Conservation (phyloP, 2,329 filamentous ascomycete species). For the Talaromyces sp. region DNA sequence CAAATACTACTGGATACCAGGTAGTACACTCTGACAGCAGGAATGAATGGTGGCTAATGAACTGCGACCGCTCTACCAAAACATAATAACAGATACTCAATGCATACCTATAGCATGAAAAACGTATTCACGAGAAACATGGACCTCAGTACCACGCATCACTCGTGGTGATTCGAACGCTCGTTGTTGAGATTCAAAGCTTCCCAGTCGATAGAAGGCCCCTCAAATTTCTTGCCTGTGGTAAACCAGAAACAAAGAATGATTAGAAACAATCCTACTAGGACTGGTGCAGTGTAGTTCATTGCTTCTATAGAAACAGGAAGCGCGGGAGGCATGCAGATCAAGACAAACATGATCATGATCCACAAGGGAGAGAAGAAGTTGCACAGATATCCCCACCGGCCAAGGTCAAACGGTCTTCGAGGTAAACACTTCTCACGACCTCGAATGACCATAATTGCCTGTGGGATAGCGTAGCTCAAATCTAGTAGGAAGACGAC, state of each 20-base stretch:
- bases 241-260: background rate
- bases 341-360: background rate
- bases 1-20: too few relatives aligned
- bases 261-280: background rate
- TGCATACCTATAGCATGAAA: too few relatives aligned
- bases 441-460: background rate
- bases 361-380: background rate
- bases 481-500: background rate
- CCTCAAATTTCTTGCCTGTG: background rate
- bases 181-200: background rate
- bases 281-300: background rate
- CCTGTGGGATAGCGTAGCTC: background rate
- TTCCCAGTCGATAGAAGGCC: background rate
- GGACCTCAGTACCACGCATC: too few relatives aligned
- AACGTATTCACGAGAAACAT: too few relatives aligned
- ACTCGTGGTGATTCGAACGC: too few relatives aligned
- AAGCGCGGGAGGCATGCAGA: background rate
- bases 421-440: background rate
- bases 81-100: too few relatives aligned
- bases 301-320: background rate
- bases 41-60: too few relatives aligned
- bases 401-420: background rate
- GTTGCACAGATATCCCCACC: background rate
- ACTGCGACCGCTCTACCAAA: too few relatives aligned
- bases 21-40: too few relatives aligned